Conservation (phyloP, 306 rosid species). For the Dryas drummondii region DNA sequence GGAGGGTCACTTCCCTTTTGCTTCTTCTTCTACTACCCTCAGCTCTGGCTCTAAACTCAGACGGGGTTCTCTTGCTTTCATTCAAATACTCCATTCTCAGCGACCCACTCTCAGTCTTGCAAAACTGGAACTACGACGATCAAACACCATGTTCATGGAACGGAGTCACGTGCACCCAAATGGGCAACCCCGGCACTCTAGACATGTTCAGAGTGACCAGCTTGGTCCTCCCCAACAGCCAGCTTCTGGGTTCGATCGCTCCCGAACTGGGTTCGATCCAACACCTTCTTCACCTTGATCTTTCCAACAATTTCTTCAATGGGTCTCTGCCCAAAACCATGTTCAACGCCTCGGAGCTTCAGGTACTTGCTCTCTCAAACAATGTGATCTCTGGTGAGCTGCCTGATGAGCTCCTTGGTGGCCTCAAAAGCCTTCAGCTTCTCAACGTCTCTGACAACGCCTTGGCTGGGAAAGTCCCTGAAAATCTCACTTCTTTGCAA, state of each 20-base stretch:
- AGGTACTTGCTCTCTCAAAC: conserved; percentile 64
- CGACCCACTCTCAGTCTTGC: conserved; percentile 68
- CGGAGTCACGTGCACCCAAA: conserved; percentile 70
- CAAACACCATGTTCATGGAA: conserved; percentile 81
- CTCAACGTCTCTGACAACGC: conserved; percentile 88
- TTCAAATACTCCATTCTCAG: conserved; percentile 75
- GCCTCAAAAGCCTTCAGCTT: conserved; percentile 51
- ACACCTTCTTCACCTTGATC: conserved; percentile 72
- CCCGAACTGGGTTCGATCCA: conserved; percentile 58
- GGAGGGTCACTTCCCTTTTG: conserved; percentile 26
- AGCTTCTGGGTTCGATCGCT: conserved; percentile 76
- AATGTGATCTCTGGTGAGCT: conserved; percentile 78
- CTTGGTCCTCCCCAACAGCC: conserved; percentile 57
- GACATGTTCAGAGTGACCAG: conserved; percentile 64
- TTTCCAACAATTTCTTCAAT: conserved; percentile 78
- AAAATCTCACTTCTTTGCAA: conserved; percentile 44
- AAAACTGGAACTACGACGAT: conserved; percentile 67
- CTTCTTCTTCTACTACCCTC: conserved; percentile 30
- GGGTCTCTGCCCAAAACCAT: conserved; percentile 68
- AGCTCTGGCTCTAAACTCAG: conserved; percentile 59
- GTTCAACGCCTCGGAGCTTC: conserved; percentile 76
- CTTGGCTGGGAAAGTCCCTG: conserved; percentile 66
- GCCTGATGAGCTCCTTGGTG: conserved; percentile 49
- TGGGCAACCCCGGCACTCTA: conserved; percentile 38
- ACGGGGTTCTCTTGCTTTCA: conserved; percentile 63